Conservation (phyloP, 176 grass and related monocot genomes). For the Rhipidocladum racemiflorum region DNA sequence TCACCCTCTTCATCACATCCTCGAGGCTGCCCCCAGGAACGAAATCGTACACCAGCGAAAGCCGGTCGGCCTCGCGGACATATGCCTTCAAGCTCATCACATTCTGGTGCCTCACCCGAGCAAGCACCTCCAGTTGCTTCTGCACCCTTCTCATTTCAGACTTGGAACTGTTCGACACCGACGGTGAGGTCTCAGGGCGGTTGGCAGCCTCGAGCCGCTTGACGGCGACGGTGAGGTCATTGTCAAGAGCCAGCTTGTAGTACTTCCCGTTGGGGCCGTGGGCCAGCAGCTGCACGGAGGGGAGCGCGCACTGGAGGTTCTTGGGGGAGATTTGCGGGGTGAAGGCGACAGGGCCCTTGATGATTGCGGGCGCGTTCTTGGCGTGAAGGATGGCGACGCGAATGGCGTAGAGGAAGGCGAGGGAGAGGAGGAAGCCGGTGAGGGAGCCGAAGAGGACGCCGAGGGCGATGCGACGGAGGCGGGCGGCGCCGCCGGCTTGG, state of each 20-base stretch:
- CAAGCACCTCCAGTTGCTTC: conserved; percentile 66
- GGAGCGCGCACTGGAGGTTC: conserved; percentile 60
- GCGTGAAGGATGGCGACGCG: conserved; percentile 67
- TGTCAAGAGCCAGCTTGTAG: conserved; percentile 71
- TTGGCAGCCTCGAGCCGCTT: conserved; percentile 41
- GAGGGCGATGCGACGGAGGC: conserved; percentile 70
- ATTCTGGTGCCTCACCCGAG: conserved; percentile 69
- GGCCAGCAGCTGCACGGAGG: conserved; percentile 45
- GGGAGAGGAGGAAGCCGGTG: conserved; percentile 68
- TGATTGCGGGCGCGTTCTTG: conserved; percentile 54
- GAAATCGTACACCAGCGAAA: conserved; percentile 74
- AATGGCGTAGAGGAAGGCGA: conserved; percentile 73
- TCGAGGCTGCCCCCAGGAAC: conserved; percentile 72
- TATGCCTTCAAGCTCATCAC: conserved; percentile 81
- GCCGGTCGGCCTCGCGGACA: conserved; percentile 60
- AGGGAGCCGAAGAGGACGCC: conserved; percentile 81
- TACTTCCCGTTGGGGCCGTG: conserved; percentile 54
- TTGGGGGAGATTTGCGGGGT: conserved; percentile 79
- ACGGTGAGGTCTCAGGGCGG: conserved; percentile 39
- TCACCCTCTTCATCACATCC: conserved; percentile 83
- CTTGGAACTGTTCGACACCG: conserved; percentile 38
- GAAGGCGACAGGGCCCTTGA: conserved; percentile 80
- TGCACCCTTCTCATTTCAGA: conserved; percentile 87
- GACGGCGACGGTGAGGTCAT: conserved; percentile 64
- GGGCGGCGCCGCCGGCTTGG: conserved; percentile 34